Evolutionary conservation across 1,284 basidiomycete genomes (phyloP).

Genomic region (Ustilago shanxiensis): DNA sequence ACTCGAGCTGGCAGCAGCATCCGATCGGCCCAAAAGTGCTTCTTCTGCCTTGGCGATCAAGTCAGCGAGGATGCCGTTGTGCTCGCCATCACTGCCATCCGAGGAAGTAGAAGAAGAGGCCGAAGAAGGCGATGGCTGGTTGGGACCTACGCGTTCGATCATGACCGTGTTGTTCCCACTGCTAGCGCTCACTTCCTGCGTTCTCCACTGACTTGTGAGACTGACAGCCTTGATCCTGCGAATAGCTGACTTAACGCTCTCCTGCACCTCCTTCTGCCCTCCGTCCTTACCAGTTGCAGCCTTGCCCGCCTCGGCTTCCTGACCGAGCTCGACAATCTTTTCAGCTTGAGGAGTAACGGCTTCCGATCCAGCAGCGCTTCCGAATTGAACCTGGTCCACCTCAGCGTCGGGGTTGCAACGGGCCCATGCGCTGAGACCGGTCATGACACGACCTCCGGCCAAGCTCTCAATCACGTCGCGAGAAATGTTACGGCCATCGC

Average conservation of each 20-base stretch:
- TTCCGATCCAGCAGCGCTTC: background rate
- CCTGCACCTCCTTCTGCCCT: constrained; percentile 10
- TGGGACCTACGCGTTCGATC: constrained; percentile 42
- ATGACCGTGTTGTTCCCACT: constrained; percentile 55
- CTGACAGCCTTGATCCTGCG: constrained; percentile 49
- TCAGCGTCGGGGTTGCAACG: constrained; percentile 56
- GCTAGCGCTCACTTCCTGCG: constrained; percentile 44
- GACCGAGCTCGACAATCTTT: constrained; percentile 27
- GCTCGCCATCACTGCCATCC: constrained; percentile 10
- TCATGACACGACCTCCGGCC: constrained; percentile 72
- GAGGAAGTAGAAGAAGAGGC: background rate
- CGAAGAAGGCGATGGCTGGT: constrained; percentile 5
- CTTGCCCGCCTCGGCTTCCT: constrained; percentile 36
- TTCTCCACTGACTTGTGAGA: constrained; percentile 53
- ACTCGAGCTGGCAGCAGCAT: background rate
- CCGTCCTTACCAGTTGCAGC: constrained; percentile 1
- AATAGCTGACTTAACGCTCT: constrained; percentile 41
- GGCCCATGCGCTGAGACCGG: constrained; percentile 70
- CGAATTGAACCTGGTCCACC: constrained; percentile 28
- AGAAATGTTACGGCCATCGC: constrained; percentile 69
- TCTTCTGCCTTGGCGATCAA: constrained; percentile 46
- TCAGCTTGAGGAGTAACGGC: constrained; percentile 17
- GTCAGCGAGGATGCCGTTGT: constrained; percentile 30
- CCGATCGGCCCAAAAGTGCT: constrained; percentile 20
- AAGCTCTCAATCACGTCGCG: constrained; percentile 69